Base-by-base conservation (phyloP, 176 grass and related monocot species). In the Tillandsia leiboldiana region DNA sequence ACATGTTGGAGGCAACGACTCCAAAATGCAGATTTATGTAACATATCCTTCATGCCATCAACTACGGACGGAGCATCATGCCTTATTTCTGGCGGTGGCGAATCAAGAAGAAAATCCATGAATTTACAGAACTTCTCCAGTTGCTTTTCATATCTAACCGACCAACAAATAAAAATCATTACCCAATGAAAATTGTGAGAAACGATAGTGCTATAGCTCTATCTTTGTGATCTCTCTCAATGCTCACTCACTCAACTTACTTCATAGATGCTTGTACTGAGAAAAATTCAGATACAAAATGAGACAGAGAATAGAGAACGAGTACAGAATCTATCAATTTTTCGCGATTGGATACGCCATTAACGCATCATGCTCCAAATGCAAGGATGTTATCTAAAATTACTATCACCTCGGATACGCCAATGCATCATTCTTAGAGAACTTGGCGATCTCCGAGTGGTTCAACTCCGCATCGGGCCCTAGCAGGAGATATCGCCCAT, bases 31-130 rank as follows among this genome's bases (percentile, higher is more conserved):
- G 89, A 89, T 72, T 85, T 90, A 18, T 85, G 82, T 13, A 92
- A 48, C 80, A 79, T 97, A 79, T 90, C 79, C 84, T 90, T 97
- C 82, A 90, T 78, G 78, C 75, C 86, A 67, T 78, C 84, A 12
- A 82, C 65, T 79, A 93, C 67, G 6, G 89, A 87, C 11, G 67
- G 5, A 10, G 71, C 52, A 70, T 87, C 79, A 66, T 90, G 79
- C 72, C 77, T 80, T 58, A 77, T 13, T 78, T 97, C 89, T 0
- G 89, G 94, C 5, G 89, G 79, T 49, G 84, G 71, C 10, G 86
- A 87, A 77, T 97, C 94, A 64, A 97, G 79, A 59, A 93, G 75
- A 51, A 87, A 93, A 86, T 97, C 94, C 94, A 93, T 92, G 75
- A 92, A 86, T 68, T 85, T 81, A 75, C 89, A 97, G 72, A 92